Evolutionary conservation across 2,329 filamentous ascomycete genomes (phyloP), one percentile per base, ranked within the genome.

Genomic region (Nannizziopsis arthrosporioides): DNA sequence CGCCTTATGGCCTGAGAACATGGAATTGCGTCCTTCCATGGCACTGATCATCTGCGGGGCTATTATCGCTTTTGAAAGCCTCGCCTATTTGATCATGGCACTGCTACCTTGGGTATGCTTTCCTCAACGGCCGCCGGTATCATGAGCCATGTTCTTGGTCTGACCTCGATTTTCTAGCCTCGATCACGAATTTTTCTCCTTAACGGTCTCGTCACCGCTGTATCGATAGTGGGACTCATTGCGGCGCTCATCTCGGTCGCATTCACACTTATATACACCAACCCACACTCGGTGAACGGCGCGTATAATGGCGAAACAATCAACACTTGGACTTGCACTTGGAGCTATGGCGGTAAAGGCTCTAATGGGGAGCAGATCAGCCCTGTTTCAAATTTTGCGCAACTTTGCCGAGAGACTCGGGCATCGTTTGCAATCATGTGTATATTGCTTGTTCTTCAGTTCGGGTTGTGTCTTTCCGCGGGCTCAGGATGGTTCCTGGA

Each of bases 321-420:
- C n/a, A 58, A 63, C 14, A 63, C 61, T 35, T 68, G 66, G 66
- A 66, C 66, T 6, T 68, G 66, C 53, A 68, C 65, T 48, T 68
- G 65, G 65, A 58, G 60, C 2, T 54, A 54, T 9, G 47, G 46
- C 3, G 51, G 53, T 10, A 46, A 51, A 7, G 50, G 49, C 3
- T 47, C 42, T 15, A 35, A 54, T 30, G 56, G 54, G 8, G 49
- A 52, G 0, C 31, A 42, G 1, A 47, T 61, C 2, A 48, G 55
- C 3, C 55, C 61, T 0, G 68, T 68, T 0, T 50, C 53, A 3
- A 55, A 63, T 22, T 71, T 71, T 48, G 53, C 56, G 3, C 57
- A 65, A 2, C 57, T 70, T 40, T 71, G 68, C 49, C 49, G 51
- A 10, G 61, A 64, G 34, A 67, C 60, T 4, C 57, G 59, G 6